A percentile compares a stretch with the other conserved stretches of the same genome.
phyloP scores from a whole-genome alignment of 768 basidiomycete species.

The Leccinum olivaceopallidum region DNA sequence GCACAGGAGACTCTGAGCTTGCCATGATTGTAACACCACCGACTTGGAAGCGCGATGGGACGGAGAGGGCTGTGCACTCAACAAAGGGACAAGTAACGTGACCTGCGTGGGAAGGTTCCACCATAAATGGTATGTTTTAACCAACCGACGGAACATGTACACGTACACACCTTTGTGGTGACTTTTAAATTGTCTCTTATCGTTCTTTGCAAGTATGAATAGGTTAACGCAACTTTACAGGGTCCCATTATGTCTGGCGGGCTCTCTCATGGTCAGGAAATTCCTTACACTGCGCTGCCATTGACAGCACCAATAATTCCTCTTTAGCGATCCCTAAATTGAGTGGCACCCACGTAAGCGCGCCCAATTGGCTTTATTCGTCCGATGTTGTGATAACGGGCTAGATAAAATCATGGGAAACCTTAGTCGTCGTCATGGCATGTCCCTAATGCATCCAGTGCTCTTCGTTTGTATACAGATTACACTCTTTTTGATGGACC shows the following conservation, averaged over 20 bases:
- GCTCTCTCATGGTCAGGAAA: conserved; percentile 8
- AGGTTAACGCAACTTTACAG: conserved; percentile 23
- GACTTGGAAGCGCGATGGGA: background rate
- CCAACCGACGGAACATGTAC: background rate
- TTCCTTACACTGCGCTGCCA: conserved; percentile 14
- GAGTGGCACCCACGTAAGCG: conserved; percentile 25
- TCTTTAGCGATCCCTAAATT: conserved; percentile 20
- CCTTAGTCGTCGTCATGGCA: conserved; percentile 23
- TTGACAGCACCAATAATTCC: conserved; percentile 29
- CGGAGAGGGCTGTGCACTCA: conserved; percentile 18
- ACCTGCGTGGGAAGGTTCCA: conserved; percentile 26
- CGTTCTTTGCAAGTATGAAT: conserved; percentile 24
- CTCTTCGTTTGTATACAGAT: background rate
- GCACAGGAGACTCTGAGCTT: conserved; percentile 19
- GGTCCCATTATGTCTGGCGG: conserved; percentile 24
- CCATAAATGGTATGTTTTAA: conserved; percentile 5
- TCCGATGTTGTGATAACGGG: conserved; percentile 16
- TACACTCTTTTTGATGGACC: background rate
- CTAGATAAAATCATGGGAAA: conserved; percentile 3
- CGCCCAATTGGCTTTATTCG: conserved; percentile 10
- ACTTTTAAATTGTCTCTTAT: conserved; percentile 24
- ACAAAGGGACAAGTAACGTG: conserved; percentile 14
- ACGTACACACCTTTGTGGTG: conserved; percentile 11
- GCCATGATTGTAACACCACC: conserved; percentile 20
- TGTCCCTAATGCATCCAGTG: conserved; percentile 2